phyloP scores from a whole-genome alignment of 148 eudicot species.

The Dysphania ambrosioides region DNA sequence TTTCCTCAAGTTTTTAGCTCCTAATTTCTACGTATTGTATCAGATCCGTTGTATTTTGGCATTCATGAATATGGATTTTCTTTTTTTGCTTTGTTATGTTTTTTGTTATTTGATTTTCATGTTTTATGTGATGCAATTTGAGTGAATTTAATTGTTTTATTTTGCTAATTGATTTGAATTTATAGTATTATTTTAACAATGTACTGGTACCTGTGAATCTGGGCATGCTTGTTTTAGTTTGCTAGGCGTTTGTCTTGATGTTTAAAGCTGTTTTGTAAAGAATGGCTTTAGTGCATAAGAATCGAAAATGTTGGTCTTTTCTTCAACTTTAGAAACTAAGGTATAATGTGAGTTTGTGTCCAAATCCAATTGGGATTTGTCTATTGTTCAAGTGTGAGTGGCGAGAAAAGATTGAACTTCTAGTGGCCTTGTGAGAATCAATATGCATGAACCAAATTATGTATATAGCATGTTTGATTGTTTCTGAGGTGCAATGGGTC shows the following conservation, averaged over 20 bases:
- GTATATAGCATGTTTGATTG: not conserved
- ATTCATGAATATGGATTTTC: slow-evolving; percentile 17
- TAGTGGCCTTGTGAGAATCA: slow-evolving; percentile 1
- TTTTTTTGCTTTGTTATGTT: not conserved
- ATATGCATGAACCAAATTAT: slow-evolving; percentile 8
- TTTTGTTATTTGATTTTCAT: not conserved
- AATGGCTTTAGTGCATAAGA: slow-evolving; percentile 17
- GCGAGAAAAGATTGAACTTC: not conserved
- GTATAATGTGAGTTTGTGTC: not conserved
- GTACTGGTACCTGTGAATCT: slow-evolving; percentile 13
- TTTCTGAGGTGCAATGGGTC: not conserved
- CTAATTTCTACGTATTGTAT: slow-evolving; percentile 5
- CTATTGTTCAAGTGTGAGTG: not conserved
- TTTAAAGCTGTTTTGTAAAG: not conserved
- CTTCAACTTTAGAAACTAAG: not conserved
- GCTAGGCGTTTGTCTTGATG: not conserved
- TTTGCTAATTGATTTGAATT: not conserved
- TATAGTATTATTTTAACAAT: not conserved
- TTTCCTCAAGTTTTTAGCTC: too few relatives aligned
- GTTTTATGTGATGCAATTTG: slow-evolving; percentile 3
- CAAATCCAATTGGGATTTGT: slow-evolving; percentile 4
- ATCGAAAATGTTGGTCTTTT: not conserved
- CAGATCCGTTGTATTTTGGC: slow-evolving; percentile 20
- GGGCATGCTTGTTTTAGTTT: slow-evolving; percentile 7
- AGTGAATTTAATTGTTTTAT: not conserved